Evolutionary conservation across 108 stramenopile genomes (phyloP).

Genomic region (Nitzschia palea): DNA sequence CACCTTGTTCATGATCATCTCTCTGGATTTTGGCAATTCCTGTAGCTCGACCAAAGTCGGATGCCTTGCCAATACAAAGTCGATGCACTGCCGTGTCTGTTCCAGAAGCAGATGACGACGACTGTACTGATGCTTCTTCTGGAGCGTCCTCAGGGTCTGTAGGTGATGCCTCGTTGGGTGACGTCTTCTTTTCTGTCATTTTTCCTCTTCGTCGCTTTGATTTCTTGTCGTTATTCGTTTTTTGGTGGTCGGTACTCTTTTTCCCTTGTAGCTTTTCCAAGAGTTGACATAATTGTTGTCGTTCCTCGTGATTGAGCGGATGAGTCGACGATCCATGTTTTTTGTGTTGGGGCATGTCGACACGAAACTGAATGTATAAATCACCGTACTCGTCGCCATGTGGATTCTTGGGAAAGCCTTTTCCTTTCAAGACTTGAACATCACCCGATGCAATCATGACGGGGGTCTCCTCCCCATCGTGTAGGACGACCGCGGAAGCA

Average conservation of each 20-base stretch:
- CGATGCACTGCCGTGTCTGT: conserved; percentile 11
- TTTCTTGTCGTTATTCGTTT: conserved; percentile 1
- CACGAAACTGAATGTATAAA: conserved; percentile 81
- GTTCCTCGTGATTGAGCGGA: conserved; percentile 46
- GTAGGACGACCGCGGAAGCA: conserved; percentile 21
- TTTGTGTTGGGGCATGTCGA: conserved; percentile 50
- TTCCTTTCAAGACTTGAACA: conserved; percentile 79
- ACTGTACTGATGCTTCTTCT: neutral
- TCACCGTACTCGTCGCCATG: conserved; percentile 55
- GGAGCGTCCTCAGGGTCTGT: neutral
- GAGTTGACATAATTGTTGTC: conserved; percentile 44
- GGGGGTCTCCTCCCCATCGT: conserved; percentile 5
- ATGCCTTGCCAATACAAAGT: conserved; percentile 26
- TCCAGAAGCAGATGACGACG: neutral
- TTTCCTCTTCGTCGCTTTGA: neutral
- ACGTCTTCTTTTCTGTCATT: neutral
- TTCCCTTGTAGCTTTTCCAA: conserved; percentile 64
- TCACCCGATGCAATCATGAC: conserved; percentile 22
- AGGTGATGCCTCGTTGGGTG: neutral
- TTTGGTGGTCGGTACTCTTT: neutral
- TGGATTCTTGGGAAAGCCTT: conserved; percentile 73
- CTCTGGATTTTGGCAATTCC: conserved; percentile 5
- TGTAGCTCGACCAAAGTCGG: conserved; percentile 48
- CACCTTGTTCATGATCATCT: too few relatives aligned
- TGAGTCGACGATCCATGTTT: neutral